phyloP scores from a whole-genome alignment of 352 stramenopile species.

The Blastocystis sp. region DNA sequence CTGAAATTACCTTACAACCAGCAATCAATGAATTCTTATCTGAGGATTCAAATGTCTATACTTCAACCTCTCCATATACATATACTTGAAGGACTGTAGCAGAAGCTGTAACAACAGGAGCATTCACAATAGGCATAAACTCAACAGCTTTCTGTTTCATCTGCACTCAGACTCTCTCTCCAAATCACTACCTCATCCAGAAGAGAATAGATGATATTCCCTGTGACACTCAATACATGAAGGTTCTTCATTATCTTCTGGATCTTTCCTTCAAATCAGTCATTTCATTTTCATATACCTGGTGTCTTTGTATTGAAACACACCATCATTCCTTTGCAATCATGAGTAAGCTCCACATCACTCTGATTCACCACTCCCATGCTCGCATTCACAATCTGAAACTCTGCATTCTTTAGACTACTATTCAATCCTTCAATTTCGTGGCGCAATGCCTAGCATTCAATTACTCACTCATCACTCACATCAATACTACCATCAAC shows the following conservation, averaged over 20 bases:
- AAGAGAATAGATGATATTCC: conserved; percentile 58
- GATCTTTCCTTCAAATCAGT: neutral
- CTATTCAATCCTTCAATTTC: conserved; percentile 66
- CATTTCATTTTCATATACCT: conserved; percentile 69
- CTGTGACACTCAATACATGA: neutral
- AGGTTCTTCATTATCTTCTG: conserved; percentile 18
- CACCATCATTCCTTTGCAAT: conserved; percentile 76
- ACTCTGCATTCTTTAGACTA: conserved; percentile 73
- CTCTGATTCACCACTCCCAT: conserved; percentile 73
- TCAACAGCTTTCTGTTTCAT: conserved; percentile 74
- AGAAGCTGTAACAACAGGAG: neutral
- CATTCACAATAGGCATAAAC: conserved; percentile 75
- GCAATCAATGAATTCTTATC: conserved; percentile 35
- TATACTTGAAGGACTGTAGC: neutral
- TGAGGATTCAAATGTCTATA: conserved; percentile 8
- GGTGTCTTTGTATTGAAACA: conserved; percentile 79
- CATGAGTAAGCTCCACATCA: conserved; percentile 75
- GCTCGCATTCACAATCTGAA: conserved; percentile 66
- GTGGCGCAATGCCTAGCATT: conserved; percentile 55
- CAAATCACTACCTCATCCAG: conserved; percentile 69
- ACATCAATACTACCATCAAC: conserved; percentile 90
- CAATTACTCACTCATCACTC: conserved; percentile 66
- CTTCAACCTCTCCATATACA: neutral
- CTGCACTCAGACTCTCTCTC: conserved; percentile 70
- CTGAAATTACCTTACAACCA: conserved; percentile 3